Conservation (phyloP, 208 protist species). For the Crithidia bombi region DNA sequence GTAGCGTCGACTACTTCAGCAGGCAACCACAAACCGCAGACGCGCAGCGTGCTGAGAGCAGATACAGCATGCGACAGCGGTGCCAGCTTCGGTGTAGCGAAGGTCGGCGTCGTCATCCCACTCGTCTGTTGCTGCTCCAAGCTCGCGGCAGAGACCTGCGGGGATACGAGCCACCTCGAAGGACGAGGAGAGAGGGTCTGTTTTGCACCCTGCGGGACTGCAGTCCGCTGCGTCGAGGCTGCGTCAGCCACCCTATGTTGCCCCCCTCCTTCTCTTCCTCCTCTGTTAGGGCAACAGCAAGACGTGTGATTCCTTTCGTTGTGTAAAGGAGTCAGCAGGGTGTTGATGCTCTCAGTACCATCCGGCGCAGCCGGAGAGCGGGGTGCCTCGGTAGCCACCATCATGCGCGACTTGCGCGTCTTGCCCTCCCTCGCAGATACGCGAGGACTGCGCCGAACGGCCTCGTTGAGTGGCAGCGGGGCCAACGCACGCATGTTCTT, state of each 20-base stretch:
- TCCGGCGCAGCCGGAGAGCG: neutral
- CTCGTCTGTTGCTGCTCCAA: neutral
- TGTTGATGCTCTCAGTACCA: neutral
- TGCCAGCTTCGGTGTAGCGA: constrained; percentile 5
- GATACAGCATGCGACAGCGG: neutral
- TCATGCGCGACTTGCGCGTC: neutral
- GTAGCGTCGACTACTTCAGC: constrained; percentile 49
- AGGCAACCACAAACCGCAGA: constrained; percentile 53
- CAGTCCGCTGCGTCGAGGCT: neutral
- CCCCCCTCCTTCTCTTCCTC: neutral
- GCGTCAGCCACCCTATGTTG: neutral
- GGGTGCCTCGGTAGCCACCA: neutral
- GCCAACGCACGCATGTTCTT: neutral
- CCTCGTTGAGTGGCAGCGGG: neutral
- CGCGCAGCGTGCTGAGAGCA: constrained; percentile 12
- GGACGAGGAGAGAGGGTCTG: neutral
- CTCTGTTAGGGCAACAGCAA: neutral
- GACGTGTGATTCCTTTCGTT: neutral
- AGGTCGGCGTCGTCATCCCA: constrained; percentile 1
- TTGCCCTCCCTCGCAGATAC: neutral
- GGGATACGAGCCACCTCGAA: neutral
- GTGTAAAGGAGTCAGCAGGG: neutral
- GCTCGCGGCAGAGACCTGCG: neutral
- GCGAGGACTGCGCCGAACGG: neutral
- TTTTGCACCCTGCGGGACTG: neutral